These are phyloP conservation scores for Pisolithus tinctorius DNA, from an alignment of 768 basidiomycete genomes.

Conservation along the genomic window DNA sequence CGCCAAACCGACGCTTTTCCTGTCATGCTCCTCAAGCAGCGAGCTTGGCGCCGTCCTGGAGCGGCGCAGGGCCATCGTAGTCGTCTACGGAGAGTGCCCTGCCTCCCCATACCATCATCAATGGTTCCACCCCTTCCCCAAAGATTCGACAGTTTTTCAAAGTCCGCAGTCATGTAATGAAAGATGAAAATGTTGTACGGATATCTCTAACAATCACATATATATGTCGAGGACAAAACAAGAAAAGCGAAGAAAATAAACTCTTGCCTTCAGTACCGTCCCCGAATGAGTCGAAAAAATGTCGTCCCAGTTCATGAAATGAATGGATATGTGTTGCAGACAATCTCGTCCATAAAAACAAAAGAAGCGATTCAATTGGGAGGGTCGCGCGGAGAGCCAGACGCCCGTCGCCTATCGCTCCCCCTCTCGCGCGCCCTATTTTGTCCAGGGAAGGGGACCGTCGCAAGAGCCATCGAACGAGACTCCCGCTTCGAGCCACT, in stretches of 20 bases:
- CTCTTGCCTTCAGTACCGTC: not conserved
- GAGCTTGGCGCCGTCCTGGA: conserved; percentile 24
- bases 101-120: not conserved
- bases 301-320: not conserved
- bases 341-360: not conserved
- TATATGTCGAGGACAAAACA: not conserved
- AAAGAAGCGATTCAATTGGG: conserved; percentile 23
- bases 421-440: conserved; percentile 13
- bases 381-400: conserved; percentile 34
- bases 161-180: conserved; percentile 3
- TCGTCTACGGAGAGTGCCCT: not conserved
- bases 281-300: not conserved
- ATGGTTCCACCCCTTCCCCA: not conserved
- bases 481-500: conserved; percentile 19
- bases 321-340: not conserved
- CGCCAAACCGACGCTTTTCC: not conserved
- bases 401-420: conserved; percentile 24
- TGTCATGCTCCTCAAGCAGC: conserved; percentile 3
- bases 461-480: conserved; percentile 11
- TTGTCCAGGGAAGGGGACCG: conserved; percentile 30
- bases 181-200: not conserved
- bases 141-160: conserved; percentile 1
- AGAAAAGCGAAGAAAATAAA: not conserved
- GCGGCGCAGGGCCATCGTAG: conserved; percentile 23
- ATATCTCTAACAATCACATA: too few relatives aligned